Percentiles rank a stretch among this genome's conserved stretches.
These are phyloP conservation scores for Astrothelium macrocarpum DNA, from an alignment of 495 filamentous ascomycete species.

Conservation along the genomic window DNA sequence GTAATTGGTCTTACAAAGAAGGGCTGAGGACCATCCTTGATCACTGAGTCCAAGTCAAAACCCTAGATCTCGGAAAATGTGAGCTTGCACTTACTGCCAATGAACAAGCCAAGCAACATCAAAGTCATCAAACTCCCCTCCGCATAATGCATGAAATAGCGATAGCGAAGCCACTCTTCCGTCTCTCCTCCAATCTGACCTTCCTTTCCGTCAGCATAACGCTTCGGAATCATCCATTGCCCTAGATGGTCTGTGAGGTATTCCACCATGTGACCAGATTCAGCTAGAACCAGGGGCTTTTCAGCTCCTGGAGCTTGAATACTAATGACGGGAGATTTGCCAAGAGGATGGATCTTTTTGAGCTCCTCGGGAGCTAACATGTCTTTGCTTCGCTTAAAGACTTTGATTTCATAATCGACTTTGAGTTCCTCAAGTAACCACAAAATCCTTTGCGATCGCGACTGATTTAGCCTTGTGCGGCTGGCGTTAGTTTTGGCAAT, in stretches of 20 bases:
- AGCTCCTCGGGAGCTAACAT: slow-evolving; percentile 61
- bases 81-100: slow-evolving; percentile 40
- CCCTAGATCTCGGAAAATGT: not conserved
- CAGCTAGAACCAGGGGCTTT: slow-evolving; percentile 60
- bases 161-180: slow-evolving; percentile 65
- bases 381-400: slow-evolving; percentile 54
- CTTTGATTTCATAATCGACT: slow-evolving; percentile 66
- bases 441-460: slow-evolving; percentile 73
- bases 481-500: not conserved
- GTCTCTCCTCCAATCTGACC: slow-evolving; percentile 56
- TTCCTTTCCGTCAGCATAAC: slow-evolving; percentile 48
- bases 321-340: slow-evolving; percentile 69
- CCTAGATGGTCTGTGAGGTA: slow-evolving; percentile 72
- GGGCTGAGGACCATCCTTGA: slow-evolving; percentile 57
- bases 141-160: slow-evolving; percentile 72
- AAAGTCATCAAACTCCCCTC: slow-evolving; percentile 73
- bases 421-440: slow-evolving; percentile 83
- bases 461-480: slow-evolving; percentile 55
- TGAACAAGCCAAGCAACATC: slow-evolving; percentile 49
- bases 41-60: slow-evolving; percentile 28
- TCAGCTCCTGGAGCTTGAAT: slow-evolving; percentile 39
- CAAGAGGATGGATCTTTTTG: slow-evolving; percentile 70
- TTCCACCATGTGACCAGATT: slow-evolving; percentile 69
- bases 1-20: slow-evolving; percentile 83
- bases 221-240: slow-evolving; percentile 49